Percentiles rank a stretch among this genome's conserved stretches.
phyloP scores from a whole-genome alignment of 176 grass and related monocot species.

The Oryza coarctata region DNA sequence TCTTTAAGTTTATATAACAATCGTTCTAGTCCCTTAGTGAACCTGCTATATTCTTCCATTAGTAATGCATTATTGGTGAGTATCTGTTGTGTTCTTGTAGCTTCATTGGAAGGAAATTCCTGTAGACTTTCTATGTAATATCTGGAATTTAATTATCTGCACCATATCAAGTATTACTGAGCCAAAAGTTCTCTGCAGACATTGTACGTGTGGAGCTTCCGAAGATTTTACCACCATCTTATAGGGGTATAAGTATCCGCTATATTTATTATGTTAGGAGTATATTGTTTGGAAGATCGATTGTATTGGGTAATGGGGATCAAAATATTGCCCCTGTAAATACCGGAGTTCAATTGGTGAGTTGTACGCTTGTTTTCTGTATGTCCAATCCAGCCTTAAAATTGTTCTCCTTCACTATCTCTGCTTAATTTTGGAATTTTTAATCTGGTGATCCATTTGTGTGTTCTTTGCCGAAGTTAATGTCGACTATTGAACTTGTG shows the following conservation, averaged over 20 bases:
- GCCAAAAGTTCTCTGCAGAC: constrained; percentile 52
- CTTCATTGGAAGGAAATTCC: not conserved
- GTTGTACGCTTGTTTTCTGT: constrained; percentile 33
- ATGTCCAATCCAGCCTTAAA: not conserved
- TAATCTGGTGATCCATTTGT: constrained; percentile 1
- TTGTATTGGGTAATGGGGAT: constrained; percentile 53
- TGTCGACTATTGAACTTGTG: constrained; percentile 16
- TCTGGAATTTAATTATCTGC: not conserved
- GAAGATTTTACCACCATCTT: constrained; percentile 85
- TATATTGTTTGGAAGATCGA: constrained; percentile 60
- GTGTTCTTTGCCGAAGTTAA: constrained; percentile 11
- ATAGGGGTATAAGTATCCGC: constrained; percentile 83
- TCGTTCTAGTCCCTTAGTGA: not conserved
- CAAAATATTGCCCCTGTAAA: constrained; percentile 49
- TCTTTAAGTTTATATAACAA: not conserved
- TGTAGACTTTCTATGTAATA: not conserved
- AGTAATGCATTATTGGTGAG: not conserved
- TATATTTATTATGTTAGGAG: constrained; percentile 94
- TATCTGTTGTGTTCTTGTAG: not conserved
- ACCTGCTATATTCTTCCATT: not conserved
- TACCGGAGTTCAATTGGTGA: constrained; percentile 70
- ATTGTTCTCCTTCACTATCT: constrained; percentile 21
- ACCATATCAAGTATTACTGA: constrained; percentile 7
- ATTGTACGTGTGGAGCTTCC: constrained; percentile 77
- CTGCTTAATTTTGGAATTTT: constrained; percentile 11